Conservation (phyloP, 306 rosid species). For the Rosa lucieae region DNA sequence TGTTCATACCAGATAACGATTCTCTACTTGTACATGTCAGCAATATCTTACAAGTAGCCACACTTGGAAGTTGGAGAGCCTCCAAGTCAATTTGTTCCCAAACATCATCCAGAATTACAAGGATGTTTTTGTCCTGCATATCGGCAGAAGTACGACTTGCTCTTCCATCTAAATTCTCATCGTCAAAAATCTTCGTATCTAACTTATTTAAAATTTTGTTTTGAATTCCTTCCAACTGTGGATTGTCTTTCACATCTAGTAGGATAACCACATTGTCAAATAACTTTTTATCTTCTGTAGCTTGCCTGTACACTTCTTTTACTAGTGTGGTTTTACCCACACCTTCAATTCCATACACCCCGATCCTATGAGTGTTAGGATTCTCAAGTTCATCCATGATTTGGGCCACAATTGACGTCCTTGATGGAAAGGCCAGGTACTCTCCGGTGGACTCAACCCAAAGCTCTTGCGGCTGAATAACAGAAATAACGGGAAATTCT, state of each 20-base stretch:
- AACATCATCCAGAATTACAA: neutral
- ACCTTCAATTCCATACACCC: constrained; percentile 22
- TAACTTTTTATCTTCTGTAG: neutral
- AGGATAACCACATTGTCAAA: neutral
- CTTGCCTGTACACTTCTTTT: neutral
- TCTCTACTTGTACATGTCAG: constrained; percentile 33
- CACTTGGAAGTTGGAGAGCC: constrained; percentile 25
- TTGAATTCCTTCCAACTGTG: constrained; percentile 19
- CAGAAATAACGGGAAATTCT: neutral
- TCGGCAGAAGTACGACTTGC: neutral
- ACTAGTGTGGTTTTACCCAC: constrained; percentile 5
- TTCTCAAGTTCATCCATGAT: constrained; percentile 6
- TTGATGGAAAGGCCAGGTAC: neutral
- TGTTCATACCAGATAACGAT: constrained; percentile 16
- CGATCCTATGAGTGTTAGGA: neutral
- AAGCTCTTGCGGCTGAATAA: neutral
- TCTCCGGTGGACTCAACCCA: neutral
- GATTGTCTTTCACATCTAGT: constrained; percentile 11
- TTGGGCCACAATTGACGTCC: neutral
- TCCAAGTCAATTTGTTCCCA: constrained; percentile 36
- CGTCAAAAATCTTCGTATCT: constrained; percentile 8
- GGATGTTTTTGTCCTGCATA: neutral
- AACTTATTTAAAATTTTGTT: constrained; percentile 18
- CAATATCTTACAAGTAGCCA: constrained; percentile 23
- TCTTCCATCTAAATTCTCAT: neutral